phyloP scores from a whole-genome alignment of 345 rosid species.

The Eucalyptus erythrocorys region DNA sequence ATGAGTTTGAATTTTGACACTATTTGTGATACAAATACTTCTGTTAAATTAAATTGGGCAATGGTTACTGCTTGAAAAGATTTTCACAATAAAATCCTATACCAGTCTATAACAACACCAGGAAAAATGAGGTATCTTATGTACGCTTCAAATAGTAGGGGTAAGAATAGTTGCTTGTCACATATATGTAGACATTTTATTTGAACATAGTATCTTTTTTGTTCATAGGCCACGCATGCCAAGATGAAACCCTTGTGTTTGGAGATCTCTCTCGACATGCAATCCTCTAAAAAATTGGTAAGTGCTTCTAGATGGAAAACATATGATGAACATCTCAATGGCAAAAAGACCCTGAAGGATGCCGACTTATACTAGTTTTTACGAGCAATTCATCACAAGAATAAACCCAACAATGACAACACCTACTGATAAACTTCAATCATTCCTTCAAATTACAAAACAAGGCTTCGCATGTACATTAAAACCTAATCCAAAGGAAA shows the following conservation, averaged over 20 bases:
- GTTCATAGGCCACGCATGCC: not conserved
- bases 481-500: not conserved
- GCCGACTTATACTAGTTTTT: not conserved
- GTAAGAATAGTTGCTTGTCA: not conserved
- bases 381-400: not conserved
- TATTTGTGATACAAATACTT: not conserved
- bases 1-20: not conserved
- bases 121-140: not conserved
- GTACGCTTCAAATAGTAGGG: not conserved
- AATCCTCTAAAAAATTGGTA: not conserved
- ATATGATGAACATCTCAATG: not conserved
- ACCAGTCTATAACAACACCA: not conserved
- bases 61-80: not conserved
- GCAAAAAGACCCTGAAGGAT: not conserved
- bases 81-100: not conserved
- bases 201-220: not conserved
- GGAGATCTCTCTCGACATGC: not conserved
- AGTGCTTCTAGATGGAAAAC: not conserved
- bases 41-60: not conserved
- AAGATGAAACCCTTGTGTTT: not conserved
- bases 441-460: not conserved
- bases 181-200: not conserved
- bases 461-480: not conserved
- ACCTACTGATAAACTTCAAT: not conserved
- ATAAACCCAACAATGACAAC: not conserved